A percentile compares a stretch with the other conserved stretches of the same genome.
These are phyloP conservation scores for Adansonia madagascariensis DNA, from an alignment of 441 rosid species.

Conservation along the genomic window DNA sequence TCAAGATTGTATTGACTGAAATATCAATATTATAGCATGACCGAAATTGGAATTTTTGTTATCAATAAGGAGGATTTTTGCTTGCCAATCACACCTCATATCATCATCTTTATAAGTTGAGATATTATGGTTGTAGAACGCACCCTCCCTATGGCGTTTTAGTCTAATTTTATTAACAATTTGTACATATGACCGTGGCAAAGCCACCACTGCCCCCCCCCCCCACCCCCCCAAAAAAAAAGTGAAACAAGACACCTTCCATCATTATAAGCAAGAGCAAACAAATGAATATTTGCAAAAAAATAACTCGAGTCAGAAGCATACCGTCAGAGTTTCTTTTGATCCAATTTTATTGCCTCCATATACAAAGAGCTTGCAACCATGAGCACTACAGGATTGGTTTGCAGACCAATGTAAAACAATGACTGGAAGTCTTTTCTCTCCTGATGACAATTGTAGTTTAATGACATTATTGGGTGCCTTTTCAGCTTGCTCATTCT, in stretches of 20 bases:
- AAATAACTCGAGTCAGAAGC: slow-evolving; percentile 33
- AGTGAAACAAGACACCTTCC: slow-evolving; percentile 2
- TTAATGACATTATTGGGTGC: slow-evolving; percentile 51
- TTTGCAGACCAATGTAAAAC: slow-evolving; percentile 56
- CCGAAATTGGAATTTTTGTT: neutral
- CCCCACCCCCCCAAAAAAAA: neutral
- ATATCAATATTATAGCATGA: slow-evolving; percentile 9
- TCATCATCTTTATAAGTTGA: neutral
- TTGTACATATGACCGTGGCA: neutral
- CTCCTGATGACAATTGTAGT: slow-evolving; percentile 60
- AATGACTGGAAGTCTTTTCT: slow-evolving; percentile 64
- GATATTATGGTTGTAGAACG: slow-evolving; percentile 6
- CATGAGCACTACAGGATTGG: slow-evolving; percentile 39
- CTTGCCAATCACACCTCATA: slow-evolving; percentile 5
- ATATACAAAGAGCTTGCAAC: slow-evolving; percentile 63
- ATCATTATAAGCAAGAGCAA: slow-evolving; percentile 11
- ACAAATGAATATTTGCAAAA: slow-evolving; percentile 19
- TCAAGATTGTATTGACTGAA: neutral
- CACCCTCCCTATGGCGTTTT: neutral
- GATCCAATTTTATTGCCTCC: slow-evolving; percentile 73
- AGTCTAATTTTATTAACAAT: neutral
- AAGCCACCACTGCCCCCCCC: neutral
- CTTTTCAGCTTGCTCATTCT: slow-evolving; percentile 43
- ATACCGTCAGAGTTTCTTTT: slow-evolving; percentile 64
- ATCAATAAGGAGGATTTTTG: neutral